phyloP scores from a whole-genome alignment of 2,329 filamentous ascomycete species.

The Aspergillus aculeatinus region DNA sequence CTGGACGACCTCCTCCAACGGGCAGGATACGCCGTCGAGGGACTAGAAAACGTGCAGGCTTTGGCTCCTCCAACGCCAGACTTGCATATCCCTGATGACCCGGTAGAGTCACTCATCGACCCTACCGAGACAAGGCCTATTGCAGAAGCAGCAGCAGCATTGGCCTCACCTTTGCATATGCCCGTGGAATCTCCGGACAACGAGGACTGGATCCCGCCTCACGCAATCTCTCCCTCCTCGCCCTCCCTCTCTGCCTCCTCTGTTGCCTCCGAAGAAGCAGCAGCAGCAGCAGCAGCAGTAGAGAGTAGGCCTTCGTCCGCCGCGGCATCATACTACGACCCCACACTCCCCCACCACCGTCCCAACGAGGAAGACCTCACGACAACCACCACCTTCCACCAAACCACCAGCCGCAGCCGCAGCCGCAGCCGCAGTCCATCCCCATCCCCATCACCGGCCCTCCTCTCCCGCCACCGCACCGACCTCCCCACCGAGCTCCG shows the following conservation, averaged over 20 bases:
- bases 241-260: conserved; percentile 2
- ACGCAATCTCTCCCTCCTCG: conserved; percentile 4
- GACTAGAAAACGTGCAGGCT: conserved; percentile 20
- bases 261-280: neutral
- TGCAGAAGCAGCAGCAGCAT: neutral
- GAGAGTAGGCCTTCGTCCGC: neutral
- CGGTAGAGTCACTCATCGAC: conserved; percentile 9
- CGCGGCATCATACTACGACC: conserved; percentile 31
- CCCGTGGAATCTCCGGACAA: conserved; percentile 23
- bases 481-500: conserved; percentile 37
- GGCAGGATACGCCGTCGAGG: conserved; percentile 40
- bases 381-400: neutral
- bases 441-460: neutral
- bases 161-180: neutral
- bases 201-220: conserved; percentile 7
- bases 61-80: conserved; percentile 26
- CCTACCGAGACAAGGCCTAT: neutral
- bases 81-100: conserved; percentile 23
- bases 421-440: neutral
- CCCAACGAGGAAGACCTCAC: conserved; percentile 35
- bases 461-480: conserved; percentile 17
- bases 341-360: conserved; percentile 49
- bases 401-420: neutral
- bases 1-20: conserved; percentile 45
- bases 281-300: neutral